Base-by-base conservation (phyloP, 305 asterid species). In the Rubia occidens region DNA sequence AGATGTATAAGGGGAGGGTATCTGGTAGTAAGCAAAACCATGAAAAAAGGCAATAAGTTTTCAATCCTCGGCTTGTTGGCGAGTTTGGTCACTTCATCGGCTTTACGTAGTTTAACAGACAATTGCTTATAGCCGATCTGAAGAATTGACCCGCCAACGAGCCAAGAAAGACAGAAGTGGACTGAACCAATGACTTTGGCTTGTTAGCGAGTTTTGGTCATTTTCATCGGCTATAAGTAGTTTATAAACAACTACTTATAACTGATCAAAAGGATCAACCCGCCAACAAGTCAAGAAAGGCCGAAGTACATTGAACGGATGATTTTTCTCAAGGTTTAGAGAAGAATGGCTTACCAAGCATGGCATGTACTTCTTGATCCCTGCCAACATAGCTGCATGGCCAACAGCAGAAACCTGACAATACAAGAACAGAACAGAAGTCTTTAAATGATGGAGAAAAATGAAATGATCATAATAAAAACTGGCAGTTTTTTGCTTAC, bases 341-440 rank as follows among this genome's bases (percentile, higher is more conserved):
- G 56, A 55, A 21, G 7, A 42, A 49, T 32, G 68, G 42, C 61
- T 72, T 81, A 89, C 95, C 95, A 89, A 64, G 77, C 64, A 80
- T 0, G 95, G 95, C 62, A 72, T 42, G 79, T 89, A 89, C 84
- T 78, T 88, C 80, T 84, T 86, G 80, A 89, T 88, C 77, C 87
- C 96, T 66, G 95, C 89, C 60, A 89, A 79, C 77, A 89, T 86
- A 32, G 93, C 96, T 66, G 95, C 96, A 82, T 89, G 96, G 29
- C 96, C 96, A 29, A 89, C 85, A 11, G 95, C 88, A 66, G 96
- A 82, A 43, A 89, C 85, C 95, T 89, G 84, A 69, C 76, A 37
- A 58, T 55, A 68, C 54, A 73, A 67, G 61, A 66, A 59, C 13
- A 47, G 60, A 5, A 17, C 43, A 26, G 11, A 21, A 51, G 54